Evolutionary conservation across 2,329 filamentous ascomycete genomes (phyloP).

Genomic region (Sporothrix euskadiensis): DNA sequence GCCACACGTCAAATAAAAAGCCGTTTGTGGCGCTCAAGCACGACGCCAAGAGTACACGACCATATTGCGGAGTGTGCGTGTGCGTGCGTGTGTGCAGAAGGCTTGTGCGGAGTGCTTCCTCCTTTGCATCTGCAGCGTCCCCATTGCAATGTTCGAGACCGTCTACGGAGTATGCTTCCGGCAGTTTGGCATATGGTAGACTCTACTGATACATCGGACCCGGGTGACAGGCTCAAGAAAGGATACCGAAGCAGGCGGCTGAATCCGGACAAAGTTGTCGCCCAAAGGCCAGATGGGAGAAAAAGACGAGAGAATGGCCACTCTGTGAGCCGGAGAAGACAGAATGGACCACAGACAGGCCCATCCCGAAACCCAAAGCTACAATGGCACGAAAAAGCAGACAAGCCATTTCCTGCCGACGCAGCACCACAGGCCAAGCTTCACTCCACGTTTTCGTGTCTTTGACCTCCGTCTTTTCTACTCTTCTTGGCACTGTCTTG

Average conservation of each 20-base stretch:
- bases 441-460: not conserved
- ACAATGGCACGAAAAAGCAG: not conserved
- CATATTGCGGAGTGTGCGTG: not conserved
- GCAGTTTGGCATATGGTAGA: not conserved
- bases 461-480: not conserved
- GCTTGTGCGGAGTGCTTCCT: not conserved
- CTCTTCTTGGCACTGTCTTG: not conserved
- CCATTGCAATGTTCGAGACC: not conserved
- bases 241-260: no score
- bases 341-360: not conserved
- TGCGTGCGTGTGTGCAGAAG: not conserved
- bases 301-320: not conserved
- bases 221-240: not conserved
- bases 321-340: not conserved
- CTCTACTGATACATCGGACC: not conserved
- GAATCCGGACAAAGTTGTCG: no score
- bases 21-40: slow-evolving; percentile 12
- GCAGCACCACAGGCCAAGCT: slow-evolving; percentile 20
- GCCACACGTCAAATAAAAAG: not conserved
- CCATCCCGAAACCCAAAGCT: not conserved
- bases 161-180: not conserved
- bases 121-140: not conserved
- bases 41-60: slow-evolving; percentile 6
- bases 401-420: not conserved
- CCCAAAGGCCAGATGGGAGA: not conserved